A percentile compares a stretch with the other conserved stretches of the same genome.
These are phyloP conservation scores for Neonectria neomacrospora DNA, from an alignment of 2,329 filamentous ascomycete species.

Conservation along the genomic window DNA sequence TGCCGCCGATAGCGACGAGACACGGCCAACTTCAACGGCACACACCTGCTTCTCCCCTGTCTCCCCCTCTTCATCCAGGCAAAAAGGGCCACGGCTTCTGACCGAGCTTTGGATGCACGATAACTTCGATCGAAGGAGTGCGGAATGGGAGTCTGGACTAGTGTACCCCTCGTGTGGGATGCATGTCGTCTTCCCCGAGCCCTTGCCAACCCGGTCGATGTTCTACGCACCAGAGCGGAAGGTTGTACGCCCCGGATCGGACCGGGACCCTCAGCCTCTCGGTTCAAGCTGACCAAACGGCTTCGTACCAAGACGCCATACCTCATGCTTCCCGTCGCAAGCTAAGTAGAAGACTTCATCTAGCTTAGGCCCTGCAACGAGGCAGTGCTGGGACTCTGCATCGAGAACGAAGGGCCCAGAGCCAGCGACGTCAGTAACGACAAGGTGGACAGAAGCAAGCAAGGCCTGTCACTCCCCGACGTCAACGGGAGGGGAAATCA, in stretches of 20 bases:
- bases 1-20: constrained; percentile 5
- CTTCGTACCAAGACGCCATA: neutral
- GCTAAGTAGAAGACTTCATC: neutral
- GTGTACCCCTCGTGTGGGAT: neutral
- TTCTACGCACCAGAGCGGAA: constrained; percentile 5
- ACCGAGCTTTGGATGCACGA: constrained; percentile 7
- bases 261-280: constrained; percentile 13
- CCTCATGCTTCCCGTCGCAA: neutral
- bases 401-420: neutral
- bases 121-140: constrained; percentile 9
- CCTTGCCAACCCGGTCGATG: constrained; percentile 4
- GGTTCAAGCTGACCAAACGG: neutral
- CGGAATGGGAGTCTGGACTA: neutral
- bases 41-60: constrained; percentile 5
- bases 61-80: constrained; percentile 8
- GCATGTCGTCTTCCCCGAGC: neutral
- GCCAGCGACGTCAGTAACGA: neutral
- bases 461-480: neutral
- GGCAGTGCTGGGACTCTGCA: constrained; percentile 8
- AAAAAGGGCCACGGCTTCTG: constrained; percentile 14
- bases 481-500: neutral
- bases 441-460: constrained; percentile 3
- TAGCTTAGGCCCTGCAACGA: neutral
- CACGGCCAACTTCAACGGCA: neutral
- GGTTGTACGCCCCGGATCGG: constrained; percentile 4